Conservation (phyloP, 2,329 filamentous ascomycete genomes). For the Penicillium sp. region DNA sequence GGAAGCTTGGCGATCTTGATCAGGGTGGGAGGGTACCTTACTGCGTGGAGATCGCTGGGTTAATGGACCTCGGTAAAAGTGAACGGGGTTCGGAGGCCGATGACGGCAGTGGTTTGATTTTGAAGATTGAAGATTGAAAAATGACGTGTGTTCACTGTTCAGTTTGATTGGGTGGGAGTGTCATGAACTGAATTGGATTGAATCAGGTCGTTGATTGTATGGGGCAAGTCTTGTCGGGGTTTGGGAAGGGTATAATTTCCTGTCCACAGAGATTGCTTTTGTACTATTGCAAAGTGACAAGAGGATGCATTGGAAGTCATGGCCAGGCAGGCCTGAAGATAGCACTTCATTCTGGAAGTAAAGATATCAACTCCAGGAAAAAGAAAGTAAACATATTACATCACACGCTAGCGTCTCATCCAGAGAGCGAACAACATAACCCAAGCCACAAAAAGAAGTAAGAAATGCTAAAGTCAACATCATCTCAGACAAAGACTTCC, state of each 20-base stretch:
- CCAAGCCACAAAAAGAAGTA: conserved; percentile 1
- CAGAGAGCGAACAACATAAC: conserved; percentile 2
- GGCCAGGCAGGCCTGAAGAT: not conserved
- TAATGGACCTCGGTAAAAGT: conserved; percentile 16
- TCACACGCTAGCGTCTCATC: conserved; percentile 20
- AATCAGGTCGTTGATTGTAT: too few species aligned
- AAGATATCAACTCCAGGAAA: not conserved
- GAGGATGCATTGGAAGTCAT: not conserved
- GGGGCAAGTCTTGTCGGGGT: not conserved
- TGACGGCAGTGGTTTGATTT: not conserved
- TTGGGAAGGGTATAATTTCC: too few species aligned
- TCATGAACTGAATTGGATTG: not conserved
- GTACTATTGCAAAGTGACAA: not conserved
- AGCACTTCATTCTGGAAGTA: not conserved
- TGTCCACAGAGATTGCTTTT: too few species aligned
- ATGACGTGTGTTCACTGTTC: not conserved
- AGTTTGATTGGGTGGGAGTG: too few species aligned
- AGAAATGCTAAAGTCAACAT: not conserved
- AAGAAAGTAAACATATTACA: conserved; percentile 16
- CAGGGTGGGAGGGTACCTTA: not conserved
- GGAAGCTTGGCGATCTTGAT: not conserved
- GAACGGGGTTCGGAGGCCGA: conserved; percentile 1
- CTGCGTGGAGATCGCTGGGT: not conserved
- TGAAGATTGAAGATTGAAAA: not conserved
- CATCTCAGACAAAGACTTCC: not conserved